phyloP scores from a whole-genome alignment of 1,284 basidiomycete species.

The Vanrija humicola region DNA sequence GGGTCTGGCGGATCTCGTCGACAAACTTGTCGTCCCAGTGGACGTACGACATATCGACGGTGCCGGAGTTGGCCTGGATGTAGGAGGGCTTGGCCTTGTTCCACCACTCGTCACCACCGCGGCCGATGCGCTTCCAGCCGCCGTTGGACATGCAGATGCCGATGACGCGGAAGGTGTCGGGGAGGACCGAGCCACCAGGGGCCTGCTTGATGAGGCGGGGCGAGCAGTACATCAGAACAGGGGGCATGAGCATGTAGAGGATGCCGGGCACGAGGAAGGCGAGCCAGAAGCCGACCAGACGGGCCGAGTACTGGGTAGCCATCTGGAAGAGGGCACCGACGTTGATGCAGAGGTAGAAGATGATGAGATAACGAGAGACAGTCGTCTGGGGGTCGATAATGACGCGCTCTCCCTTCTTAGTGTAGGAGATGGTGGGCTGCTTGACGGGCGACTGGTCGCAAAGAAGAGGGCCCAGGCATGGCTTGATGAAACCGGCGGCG shows the following conservation, averaged over 20 bases:
- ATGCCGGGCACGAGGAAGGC: conserved; percentile 51
- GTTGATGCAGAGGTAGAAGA: conserved; percentile 45
- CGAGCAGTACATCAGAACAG: conserved; percentile 46
- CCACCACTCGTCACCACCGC: conserved; percentile 49
- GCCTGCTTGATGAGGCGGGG: conserved; percentile 50
- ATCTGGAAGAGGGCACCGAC: conserved; percentile 44
- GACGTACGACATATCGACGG: conserved; percentile 39
- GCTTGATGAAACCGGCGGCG: conserved; percentile 48
- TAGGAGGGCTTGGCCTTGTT: conserved; percentile 48
- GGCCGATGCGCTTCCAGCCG: conserved; percentile 25
- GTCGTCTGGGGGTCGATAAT: conserved; percentile 46
- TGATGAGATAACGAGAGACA: conserved; percentile 36
- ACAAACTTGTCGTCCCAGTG: conserved; percentile 53
- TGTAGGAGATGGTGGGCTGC: conserved; percentile 27
- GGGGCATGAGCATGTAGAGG: conserved; percentile 50
- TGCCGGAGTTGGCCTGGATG: conserved; percentile 32
- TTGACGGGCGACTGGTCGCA: conserved; percentile 47
- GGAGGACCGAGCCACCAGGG: conserved; percentile 51
- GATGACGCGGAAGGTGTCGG: conserved; percentile 42
- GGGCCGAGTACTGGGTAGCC: conserved; percentile 41
- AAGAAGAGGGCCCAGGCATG: conserved; percentile 43
- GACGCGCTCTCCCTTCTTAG: conserved; percentile 40
- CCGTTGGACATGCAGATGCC: conserved; percentile 24
- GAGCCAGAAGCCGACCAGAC: conserved; percentile 49
- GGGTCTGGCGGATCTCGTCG: conserved; percentile 50